Conservation (phyloP, 2,329 filamentous ascomycete genomes). For the Trichoderma sp. region DNA sequence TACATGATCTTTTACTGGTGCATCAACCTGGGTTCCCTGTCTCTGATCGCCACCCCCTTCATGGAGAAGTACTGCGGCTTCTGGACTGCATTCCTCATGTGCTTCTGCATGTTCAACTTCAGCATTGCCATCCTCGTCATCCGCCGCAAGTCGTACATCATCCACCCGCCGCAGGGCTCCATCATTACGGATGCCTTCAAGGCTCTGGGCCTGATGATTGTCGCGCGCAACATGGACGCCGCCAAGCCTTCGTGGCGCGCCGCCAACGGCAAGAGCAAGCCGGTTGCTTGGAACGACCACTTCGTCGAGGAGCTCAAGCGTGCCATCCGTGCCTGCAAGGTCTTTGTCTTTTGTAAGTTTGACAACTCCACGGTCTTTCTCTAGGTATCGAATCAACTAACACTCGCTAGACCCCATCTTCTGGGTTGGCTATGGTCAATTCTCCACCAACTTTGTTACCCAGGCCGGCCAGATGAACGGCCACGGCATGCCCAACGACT, state of each 20-base stretch:
- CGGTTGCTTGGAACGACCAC: conserved; percentile 64
- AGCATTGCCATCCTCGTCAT: conserved; percentile 56
- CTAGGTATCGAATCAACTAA: background rate
- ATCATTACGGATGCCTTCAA: conserved; percentile 67
- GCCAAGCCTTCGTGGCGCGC: conserved; percentile 68
- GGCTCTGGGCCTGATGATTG: conserved; percentile 46
- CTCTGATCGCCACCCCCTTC: conserved; percentile 65
- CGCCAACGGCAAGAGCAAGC: conserved; percentile 48
- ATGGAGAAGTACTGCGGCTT: conserved; percentile 69
- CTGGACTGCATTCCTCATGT: conserved; percentile 64
- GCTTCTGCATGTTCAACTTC: conserved; percentile 63
- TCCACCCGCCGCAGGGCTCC: conserved; percentile 61
- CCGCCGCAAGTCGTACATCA: conserved; percentile 51
- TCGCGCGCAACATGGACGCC: conserved; percentile 54
- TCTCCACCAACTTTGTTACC: conserved; percentile 67
- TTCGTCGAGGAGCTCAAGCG: conserved; percentile 75
- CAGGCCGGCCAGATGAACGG: conserved; percentile 61
- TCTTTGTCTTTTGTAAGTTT: conserved; percentile 60
- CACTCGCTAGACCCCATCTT: conserved; percentile 57
- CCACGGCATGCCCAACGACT: conserved; percentile 69
- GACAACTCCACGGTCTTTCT: background rate
- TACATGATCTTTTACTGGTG: conserved; percentile 76
- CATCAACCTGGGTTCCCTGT: conserved; percentile 74
- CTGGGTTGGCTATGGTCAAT: conserved; percentile 70
- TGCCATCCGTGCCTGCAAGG: conserved; percentile 67